These are phyloP conservation scores for Gaeumannomyces sp. DNA, from an alignment of 2,329 filamentous ascomycete species.

Conservation along the genomic window DNA sequence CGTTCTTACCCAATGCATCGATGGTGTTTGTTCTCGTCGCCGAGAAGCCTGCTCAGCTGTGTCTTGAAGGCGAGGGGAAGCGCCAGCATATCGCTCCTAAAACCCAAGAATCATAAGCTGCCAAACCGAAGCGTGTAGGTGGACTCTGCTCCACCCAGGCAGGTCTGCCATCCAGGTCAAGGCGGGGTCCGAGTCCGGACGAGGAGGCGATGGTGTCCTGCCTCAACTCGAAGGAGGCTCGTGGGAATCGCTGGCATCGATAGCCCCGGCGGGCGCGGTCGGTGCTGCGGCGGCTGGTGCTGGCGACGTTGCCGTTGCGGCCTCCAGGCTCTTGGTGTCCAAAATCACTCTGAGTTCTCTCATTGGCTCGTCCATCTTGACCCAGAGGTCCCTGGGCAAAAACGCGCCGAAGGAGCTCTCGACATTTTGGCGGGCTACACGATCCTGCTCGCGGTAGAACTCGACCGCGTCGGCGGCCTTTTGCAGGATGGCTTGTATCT, in stretches of 20 bases:
- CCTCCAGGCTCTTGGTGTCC: not conserved
- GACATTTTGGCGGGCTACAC: constrained; percentile 69
- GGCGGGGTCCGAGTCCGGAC: too few species aligned
- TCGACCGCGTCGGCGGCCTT: constrained; percentile 75
- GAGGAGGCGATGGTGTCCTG: not conserved
- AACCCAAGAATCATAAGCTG: not conserved
- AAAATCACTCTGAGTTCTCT: constrained; percentile 43
- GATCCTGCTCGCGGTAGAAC: constrained; percentile 67
- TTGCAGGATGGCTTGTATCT: constrained; percentile 66
- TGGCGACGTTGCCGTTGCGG: not conserved
- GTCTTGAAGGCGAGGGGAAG: not conserved
- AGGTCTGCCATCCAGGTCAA: not conserved
- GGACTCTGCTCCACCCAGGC: not conserved
- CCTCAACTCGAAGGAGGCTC: not conserved
- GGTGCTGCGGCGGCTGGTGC: not conserved
- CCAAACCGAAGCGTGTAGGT: not conserved
- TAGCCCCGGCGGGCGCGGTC: not conserved
- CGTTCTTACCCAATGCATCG: not conserved
- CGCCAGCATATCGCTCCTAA: not conserved
- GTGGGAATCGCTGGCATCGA: not conserved
- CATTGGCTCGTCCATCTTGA: constrained; percentile 59
- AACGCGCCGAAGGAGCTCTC: constrained; percentile 77
- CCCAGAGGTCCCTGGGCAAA: constrained; percentile 83
- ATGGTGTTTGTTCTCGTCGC: not conserved
- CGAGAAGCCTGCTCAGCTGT: not conserved